These are phyloP conservation scores for Erysimum cheiri DNA, from an alignment of 441 rosid genomes.

Conservation along the genomic window DNA sequence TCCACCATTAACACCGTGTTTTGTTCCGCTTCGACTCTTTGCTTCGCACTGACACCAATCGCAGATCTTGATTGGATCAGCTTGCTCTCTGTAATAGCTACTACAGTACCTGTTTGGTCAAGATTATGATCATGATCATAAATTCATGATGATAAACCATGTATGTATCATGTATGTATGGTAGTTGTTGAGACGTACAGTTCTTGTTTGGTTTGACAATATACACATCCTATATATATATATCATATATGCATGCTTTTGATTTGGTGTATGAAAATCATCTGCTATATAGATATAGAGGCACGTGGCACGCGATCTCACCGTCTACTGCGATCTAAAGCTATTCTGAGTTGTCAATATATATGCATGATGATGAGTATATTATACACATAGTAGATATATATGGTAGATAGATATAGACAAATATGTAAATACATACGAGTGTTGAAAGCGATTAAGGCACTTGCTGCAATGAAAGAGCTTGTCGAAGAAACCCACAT, in stretches of 20 bases:
- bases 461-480: constrained; percentile 93
- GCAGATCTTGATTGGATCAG: constrained; percentile 66
- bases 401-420: background rate
- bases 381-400: background rate
- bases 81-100: constrained; percentile 70
- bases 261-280: constrained; percentile 36
- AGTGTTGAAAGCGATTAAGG: constrained; percentile 85
- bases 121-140: constrained; percentile 25
- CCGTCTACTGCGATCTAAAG: constrained; percentile 13
- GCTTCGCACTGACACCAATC: constrained; percentile 92
- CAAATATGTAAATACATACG: constrained; percentile 52
- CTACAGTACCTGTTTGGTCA: constrained; percentile 75
- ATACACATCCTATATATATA: constrained; percentile 9
- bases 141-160: constrained; percentile 18
- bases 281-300: constrained; percentile 13
- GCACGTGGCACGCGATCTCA: constrained; percentile 41
- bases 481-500: constrained; percentile 94
- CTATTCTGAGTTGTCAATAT: constrained; percentile 6
- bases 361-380: constrained; percentile 28
- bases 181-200: constrained; percentile 24
- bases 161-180: constrained; percentile 13
- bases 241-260: constrained; percentile 30
- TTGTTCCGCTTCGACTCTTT: constrained; percentile 46
- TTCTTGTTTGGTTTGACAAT: constrained; percentile 26
- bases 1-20: constrained; percentile 52